Percentiles rank a stretch among this genome's conserved stretches.
phyloP scores from a whole-genome alignment of 345 rosid species.

The Hevea brasiliensis region DNA sequence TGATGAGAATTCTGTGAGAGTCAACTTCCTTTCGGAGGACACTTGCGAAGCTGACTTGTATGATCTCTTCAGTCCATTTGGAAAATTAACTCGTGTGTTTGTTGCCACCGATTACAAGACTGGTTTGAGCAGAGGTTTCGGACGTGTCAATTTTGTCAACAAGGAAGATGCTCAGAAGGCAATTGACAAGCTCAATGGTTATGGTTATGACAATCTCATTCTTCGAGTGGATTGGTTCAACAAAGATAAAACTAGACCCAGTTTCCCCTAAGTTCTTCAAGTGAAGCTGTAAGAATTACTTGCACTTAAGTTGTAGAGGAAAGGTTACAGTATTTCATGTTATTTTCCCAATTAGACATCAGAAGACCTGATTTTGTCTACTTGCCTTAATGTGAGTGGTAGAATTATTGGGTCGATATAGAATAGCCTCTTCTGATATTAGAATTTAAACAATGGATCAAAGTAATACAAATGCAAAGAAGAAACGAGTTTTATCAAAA shows the following conservation, averaged over 20 bases:
- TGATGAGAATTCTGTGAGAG: constrained; percentile 82
- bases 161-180: constrained; percentile 40
- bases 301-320: too few species aligned
- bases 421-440: too few species aligned
- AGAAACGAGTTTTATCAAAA: too few species aligned
- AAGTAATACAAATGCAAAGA: too few species aligned
- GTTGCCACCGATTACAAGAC: constrained; percentile 35
- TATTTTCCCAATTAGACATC: too few species aligned
- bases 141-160: constrained; percentile 37
- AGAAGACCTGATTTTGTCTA: too few species aligned
- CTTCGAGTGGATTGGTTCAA: constrained; percentile 37
- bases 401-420: too few species aligned
- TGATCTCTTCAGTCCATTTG: constrained; percentile 43
- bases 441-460: too few species aligned
- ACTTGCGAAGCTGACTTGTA: constrained; percentile 41
- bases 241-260: constrained; percentile 15
- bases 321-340: too few species aligned
- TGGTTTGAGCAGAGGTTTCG: constrained; percentile 34
- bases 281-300: too few species aligned
- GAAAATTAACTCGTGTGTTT: constrained; percentile 31
- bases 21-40: constrained; percentile 41
- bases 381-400: too few species aligned
- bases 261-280: not conserved
- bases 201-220: constrained; percentile 48
- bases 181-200: constrained; percentile 40